These are phyloP conservation scores for Ceratocystiopsis brevicomis DNA, from an alignment of 2,329 filamentous ascomycete species.

Conservation along the genomic window DNA sequence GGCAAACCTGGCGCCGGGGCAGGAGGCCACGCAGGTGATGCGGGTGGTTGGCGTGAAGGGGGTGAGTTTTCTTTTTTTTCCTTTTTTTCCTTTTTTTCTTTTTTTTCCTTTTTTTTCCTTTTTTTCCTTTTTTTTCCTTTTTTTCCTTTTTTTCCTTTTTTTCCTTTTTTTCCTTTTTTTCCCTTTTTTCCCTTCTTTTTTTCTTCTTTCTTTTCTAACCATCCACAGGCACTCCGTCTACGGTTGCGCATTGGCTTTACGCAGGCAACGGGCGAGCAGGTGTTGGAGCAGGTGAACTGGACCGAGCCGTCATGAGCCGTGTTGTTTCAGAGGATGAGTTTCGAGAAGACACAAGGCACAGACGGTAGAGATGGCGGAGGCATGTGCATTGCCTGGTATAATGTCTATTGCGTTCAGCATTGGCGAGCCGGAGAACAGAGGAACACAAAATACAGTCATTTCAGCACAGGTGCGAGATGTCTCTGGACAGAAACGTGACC, in stretches of 20 bases:
- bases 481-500: neutral
- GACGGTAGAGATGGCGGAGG: neutral
- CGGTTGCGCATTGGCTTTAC: constrained; percentile 70
- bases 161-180: constrained; percentile 1
- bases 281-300: constrained; percentile 94
- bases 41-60: constrained; percentile 68
- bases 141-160: constrained; percentile 13
- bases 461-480: neutral
- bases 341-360: no score
- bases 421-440: neutral
- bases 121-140: constrained; percentile 2
- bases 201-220: constrained; percentile 2
- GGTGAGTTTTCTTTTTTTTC: constrained; percentile 39
- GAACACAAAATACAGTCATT: neutral
- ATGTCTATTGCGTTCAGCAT: neutral
- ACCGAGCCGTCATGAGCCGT: constrained; percentile 44
- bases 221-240: constrained; percentile 57
- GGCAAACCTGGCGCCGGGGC: constrained; percentile 53
- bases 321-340: neutral
- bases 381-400: neutral
- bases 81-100: neutral
- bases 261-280: constrained; percentile 47
- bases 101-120: constrained; percentile 1
- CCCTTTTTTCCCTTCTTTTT: neutral
- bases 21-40: constrained; percentile 82